Evolutionary conservation across 371 early-diverging fungal genomes (phyloP), one percentile per base, ranked within the genome.

Genomic region (Mortierella sp.): DNA sequence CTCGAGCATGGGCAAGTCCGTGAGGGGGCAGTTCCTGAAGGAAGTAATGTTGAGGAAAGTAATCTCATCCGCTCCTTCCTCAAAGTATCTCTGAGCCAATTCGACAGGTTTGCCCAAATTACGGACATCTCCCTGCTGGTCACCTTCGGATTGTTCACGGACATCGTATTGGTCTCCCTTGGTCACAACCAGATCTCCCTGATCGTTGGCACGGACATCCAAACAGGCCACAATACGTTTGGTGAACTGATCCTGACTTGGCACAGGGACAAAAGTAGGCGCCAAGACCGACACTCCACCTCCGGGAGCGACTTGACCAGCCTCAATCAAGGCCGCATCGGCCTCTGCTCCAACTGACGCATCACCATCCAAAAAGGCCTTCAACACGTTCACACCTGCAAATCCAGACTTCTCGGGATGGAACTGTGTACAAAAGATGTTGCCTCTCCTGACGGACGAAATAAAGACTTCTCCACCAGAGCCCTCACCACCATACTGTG

Each of bases 81-180:
- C 93, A 86, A 95, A 99, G 90, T 99, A 99, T 14, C 96, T 92
- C 34, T 91, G 90, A 19, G 99, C 97, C 74, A 99, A 90, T 54
- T 97, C 97, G 9, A 99, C 98, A 16, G 99, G 99, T 71, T 97
- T 97, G 52, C 99, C 99, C 47, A 99, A 89, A 87, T 99, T 99
- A 6, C 99, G 94, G n/a, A 99, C 98, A 60, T 97, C 92, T 7
- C 94, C 94, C 65, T 74, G 75, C 60, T 78, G 75, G 14, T 91
- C 91, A 11, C 82, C 90, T 9, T 83, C 91, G 2, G 71, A 81
- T 42, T 90, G 89, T 81, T 99, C 99, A 28, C 99, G 95, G 1
- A 99, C 99, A 84, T 99, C 99, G 90, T 99, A 99, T 85, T 99
- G 98, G 88, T 99, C 99, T 44, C 99, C 99, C 89, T 99, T 99